phyloP scores from a whole-genome alignment of 2,329 filamentous ascomycete genomes.

The Hymenoscyphus fructigenus region DNA sequence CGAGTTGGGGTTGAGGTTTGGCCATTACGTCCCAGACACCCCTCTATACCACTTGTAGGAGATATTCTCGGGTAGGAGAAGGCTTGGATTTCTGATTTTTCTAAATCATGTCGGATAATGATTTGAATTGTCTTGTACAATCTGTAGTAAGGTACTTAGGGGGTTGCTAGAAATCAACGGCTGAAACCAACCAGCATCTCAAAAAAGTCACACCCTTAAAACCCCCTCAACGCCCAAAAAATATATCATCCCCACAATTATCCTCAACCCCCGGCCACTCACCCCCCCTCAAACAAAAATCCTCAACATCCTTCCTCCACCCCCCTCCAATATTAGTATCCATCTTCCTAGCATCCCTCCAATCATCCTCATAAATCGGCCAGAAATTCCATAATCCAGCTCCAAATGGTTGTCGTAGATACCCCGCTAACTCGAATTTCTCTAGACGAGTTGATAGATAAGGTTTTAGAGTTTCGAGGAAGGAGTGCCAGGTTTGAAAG shows the following conservation, averaged over 20 bases:
- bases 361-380: slow-evolving; percentile 21
- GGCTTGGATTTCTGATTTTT: too few relatives aligned
- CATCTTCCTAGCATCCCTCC: slow-evolving; percentile 2
- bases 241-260: slow-evolving; percentile 6
- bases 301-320: slow-evolving; percentile 18
- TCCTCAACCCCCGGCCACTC: slow-evolving; percentile 18
- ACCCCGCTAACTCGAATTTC: slow-evolving; percentile 20
- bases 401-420: slow-evolving; percentile 6
- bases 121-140: too few relatives aligned
- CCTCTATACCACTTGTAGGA: too few relatives aligned
- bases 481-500: slow-evolving; percentile 15
- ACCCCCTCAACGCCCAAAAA: not conserved
- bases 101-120: too few relatives aligned
- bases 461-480: slow-evolving; percentile 13
- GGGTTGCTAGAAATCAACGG: too few relatives aligned
- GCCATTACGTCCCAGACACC: too few relatives aligned
- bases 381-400: slow-evolving; percentile 16
- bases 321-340: not conserved
- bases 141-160: too few relatives aligned
- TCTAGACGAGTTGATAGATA: slow-evolving; percentile 6
- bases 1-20: too few relatives aligned
- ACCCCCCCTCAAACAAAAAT: slow-evolving; percentile 16
- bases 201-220: too few relatives aligned
- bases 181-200: too few relatives aligned
- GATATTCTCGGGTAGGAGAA: too few relatives aligned